Base-by-base conservation (phyloP, 2,329 filamentous ascomycete species). In the Zalaria obscura region DNA sequence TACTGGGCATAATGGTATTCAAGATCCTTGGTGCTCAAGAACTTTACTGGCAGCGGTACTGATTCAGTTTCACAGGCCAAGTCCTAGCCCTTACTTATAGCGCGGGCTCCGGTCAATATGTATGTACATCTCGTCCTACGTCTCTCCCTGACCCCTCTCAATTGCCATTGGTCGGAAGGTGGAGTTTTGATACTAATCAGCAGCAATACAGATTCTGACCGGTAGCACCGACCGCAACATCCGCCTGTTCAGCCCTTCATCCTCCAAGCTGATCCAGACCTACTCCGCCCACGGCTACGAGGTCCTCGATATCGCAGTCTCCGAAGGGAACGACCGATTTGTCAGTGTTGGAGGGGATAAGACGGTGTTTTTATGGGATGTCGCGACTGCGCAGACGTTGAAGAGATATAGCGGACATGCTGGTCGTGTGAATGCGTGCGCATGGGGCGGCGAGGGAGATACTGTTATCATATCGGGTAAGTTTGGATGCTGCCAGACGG, bases 261-360 rank as follows among this genome's bases (percentile, higher is more conserved):
- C 59, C 18, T 44, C 50, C 6, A 51, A 50, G 2, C 78, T 91
- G 3, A 85, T 98, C 55, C 88, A 95, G 63, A 83, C 78, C 31
- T 98, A 94, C 65, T 68, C 78, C 31, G 85, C 83, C 2, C 91
- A 98, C 63, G 88, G 86, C 50, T 94, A 98, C 66, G 83, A 88
- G 52, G 82, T 98, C 5, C 78, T 95, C 45, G 83, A 84, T 50
- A 70, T 98, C 33, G 70, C 75, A 40, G 81, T 95, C 39, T 60
- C 67, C 11, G 56, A 67, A 25, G 80, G 86, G 64, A 98, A 98
- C 62, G 75, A 85, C 49, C 77, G 77, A 35, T 95, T 98, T 60
- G 80, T 79, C 6, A 88, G 80, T n/a, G 75, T 77, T 1, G 91
- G 91, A 50, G 91, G 91, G 45, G 91, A 98, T 65, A 83, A 89